Percentiles rank a stretch among this genome's conserved stretches.
These are phyloP conservation scores for Linnemannia hyalina DNA, from an alignment of 192 early-diverging fungal genomes.

Conservation along the genomic window DNA sequence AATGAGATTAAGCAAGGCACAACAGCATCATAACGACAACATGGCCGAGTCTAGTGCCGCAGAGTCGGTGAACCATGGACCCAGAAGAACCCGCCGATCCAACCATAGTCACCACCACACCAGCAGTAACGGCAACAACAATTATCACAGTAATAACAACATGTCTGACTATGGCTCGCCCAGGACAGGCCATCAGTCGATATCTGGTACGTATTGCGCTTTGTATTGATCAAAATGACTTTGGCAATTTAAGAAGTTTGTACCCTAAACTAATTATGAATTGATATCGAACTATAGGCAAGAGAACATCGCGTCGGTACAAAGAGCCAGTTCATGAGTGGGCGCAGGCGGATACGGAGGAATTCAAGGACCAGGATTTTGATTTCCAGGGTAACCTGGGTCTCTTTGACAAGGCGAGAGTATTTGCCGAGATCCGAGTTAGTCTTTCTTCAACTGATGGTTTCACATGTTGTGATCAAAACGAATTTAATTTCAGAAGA, in stretches of 20 bases:
- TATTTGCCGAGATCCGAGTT: slow-evolving; percentile 77
- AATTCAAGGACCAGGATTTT: slow-evolving; percentile 73
- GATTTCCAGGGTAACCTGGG: slow-evolving; percentile 74
- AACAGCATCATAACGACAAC: slow-evolving; percentile 19
- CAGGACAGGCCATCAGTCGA: slow-evolving; percentile 19
- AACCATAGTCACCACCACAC: slow-evolving; percentile 14
- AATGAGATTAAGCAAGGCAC: slow-evolving; percentile 14
- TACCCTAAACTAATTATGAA: background rate
- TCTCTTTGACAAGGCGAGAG: slow-evolving; percentile 78
- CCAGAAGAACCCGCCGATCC: slow-evolving; percentile 25
- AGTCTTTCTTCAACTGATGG: background rate
- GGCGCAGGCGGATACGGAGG: slow-evolving; percentile 71
- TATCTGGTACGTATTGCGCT: slow-evolving; percentile 12
- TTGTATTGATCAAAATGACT: background rate
- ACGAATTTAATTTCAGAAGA: background rate
- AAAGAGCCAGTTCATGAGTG: slow-evolving; percentile 61
- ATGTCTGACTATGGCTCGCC: slow-evolving; percentile 51
- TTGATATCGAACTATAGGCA: slow-evolving; percentile 24
- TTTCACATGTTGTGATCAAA: slow-evolving; percentile 7
- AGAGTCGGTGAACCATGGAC: slow-evolving; percentile 31
- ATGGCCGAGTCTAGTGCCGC: slow-evolving; percentile 47
- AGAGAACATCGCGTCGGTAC: slow-evolving; percentile 31
- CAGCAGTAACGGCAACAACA: slow-evolving; percentile 17
- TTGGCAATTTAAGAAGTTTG: background rate
- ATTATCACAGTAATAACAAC: slow-evolving; percentile 36